phyloP scores from a whole-genome alignment of 2,329 filamentous ascomycete genomes.

The Daldinia sp. region DNA sequence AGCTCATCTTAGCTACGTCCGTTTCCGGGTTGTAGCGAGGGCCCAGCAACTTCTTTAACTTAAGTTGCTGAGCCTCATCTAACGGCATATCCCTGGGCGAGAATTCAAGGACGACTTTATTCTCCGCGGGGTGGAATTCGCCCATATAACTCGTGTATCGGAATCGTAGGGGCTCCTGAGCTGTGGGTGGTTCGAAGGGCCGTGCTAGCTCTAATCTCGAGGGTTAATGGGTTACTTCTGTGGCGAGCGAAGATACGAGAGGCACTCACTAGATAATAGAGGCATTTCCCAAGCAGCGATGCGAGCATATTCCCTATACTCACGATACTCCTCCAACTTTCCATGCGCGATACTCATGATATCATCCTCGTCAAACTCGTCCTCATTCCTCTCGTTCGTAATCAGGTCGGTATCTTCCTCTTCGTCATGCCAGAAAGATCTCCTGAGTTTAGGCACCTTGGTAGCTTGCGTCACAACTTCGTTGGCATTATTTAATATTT shows the following conservation, averaged over 20 bases:
- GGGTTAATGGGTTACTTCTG: slow-evolving; percentile 8
- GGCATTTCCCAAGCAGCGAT: slow-evolving; percentile 97
- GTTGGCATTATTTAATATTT: slow-evolving; percentile 7
- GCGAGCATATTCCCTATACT: slow-evolving; percentile 87
- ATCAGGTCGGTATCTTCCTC: slow-evolving; percentile 44
- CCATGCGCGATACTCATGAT: slow-evolving; percentile 83
- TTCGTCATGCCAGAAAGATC: slow-evolving; percentile 43
- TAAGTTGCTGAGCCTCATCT: slow-evolving; percentile 72
- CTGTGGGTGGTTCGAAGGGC: slow-evolving; percentile 76
- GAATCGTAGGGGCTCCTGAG: slow-evolving; percentile 81
- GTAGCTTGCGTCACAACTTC: background rate
- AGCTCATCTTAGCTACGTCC: slow-evolving; percentile 86
- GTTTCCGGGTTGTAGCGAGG: slow-evolving; percentile 86
- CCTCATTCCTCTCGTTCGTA: slow-evolving; percentile 44
- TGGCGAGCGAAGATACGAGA: background rate
- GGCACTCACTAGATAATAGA: slow-evolving; percentile 80
- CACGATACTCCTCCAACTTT: slow-evolving; percentile 87
- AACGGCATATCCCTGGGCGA: slow-evolving; percentile 76
- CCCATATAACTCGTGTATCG: slow-evolving; percentile 97
- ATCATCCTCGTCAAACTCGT: slow-evolving; percentile 80
- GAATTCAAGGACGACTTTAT: slow-evolving; percentile 95
- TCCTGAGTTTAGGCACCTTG: slow-evolving; percentile 1
- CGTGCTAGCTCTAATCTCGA: slow-evolving; percentile 75
- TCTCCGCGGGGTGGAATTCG: slow-evolving; percentile 87
- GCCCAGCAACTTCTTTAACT: slow-evolving; percentile 88